These are phyloP conservation scores for Pleurotus salmoneostramineus DNA, from an alignment of 768 basidiomycete species.

Conservation along the genomic window DNA sequence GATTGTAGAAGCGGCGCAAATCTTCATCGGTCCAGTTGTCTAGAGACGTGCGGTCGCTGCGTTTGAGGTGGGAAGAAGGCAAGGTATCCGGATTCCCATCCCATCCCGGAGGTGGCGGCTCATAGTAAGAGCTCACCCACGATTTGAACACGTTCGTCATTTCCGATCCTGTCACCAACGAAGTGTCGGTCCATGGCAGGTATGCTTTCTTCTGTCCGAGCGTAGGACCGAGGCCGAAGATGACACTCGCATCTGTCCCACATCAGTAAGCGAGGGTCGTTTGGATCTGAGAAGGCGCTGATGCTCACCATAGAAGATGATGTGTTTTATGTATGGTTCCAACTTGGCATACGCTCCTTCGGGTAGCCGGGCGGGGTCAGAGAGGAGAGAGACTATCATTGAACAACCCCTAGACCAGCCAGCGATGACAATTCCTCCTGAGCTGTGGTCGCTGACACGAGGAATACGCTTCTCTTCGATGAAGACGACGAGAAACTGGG, in stretches of 20 bases:
- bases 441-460: slow-evolving; percentile 8
- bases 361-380: slow-evolving; percentile 4
- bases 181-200: slow-evolving; percentile 10
- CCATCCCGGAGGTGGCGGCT: not conserved
- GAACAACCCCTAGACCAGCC: slow-evolving; percentile 17
- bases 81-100: not conserved
- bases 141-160: not conserved
- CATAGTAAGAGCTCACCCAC: not conserved
- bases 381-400: slow-evolving; percentile 5
- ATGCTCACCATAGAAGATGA: slow-evolving; percentile 14
- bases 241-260: not conserved
- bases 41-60: not conserved
- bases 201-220: slow-evolving; percentile 5
- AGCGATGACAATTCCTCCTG: slow-evolving; percentile 15
- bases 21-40: slow-evolving; percentile 9
- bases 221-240: slow-evolving; percentile 11
- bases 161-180: not conserved
- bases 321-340: slow-evolving; percentile 10
- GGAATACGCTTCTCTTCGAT: slow-evolving; percentile 16
- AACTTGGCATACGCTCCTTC: slow-evolving; percentile 2
- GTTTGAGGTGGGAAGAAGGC: not conserved
- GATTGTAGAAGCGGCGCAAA: not conserved
- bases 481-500: slow-evolving; percentile 13
- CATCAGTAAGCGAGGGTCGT: not conserved
- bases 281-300: slow-evolving; percentile 6